phyloP scores from a whole-genome alignment of 768 basidiomycete genomes.

The Clitopilus hobsonii region DNA sequence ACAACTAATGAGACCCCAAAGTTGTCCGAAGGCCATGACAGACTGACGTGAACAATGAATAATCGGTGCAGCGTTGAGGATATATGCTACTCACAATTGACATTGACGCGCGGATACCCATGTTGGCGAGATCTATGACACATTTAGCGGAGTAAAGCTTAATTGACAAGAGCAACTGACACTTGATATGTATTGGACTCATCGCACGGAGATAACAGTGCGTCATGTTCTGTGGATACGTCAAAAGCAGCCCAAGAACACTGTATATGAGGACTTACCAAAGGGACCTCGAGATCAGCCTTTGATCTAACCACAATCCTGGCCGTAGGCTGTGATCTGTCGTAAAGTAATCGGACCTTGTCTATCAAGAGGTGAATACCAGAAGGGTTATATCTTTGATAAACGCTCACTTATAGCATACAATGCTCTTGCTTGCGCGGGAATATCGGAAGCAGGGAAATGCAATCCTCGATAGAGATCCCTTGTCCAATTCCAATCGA shows the following conservation, averaged over 20 bases:
- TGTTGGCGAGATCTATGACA: slow-evolving; percentile 61
- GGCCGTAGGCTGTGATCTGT: slow-evolving; percentile 68
- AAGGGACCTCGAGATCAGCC: slow-evolving; percentile 61
- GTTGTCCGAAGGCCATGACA: slow-evolving; percentile 70
- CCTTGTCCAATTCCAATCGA: slow-evolving; percentile 71
- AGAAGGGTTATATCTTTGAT: background rate
- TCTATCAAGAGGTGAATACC: slow-evolving; percentile 29
- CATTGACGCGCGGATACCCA: slow-evolving; percentile 83
- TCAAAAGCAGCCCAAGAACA: background rate
- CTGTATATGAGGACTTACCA: slow-evolving; percentile 34
- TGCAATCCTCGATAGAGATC: slow-evolving; percentile 71
- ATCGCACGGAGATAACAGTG: slow-evolving; percentile 83
- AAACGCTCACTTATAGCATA: slow-evolving; percentile 56
- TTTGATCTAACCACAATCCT: slow-evolving; percentile 60
- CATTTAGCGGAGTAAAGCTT: slow-evolving; percentile 1
- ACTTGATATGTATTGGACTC: slow-evolving; percentile 83
- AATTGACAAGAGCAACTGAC: slow-evolving; percentile 27
- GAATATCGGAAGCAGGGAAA: slow-evolving; percentile 68
- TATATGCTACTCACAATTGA: slow-evolving; percentile 53
- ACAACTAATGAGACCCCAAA: slow-evolving; percentile 80
- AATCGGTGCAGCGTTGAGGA: slow-evolving; percentile 1
- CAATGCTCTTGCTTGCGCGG: slow-evolving; percentile 63
- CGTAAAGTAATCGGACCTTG: slow-evolving; percentile 74
- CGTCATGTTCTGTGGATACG: slow-evolving; percentile 60
- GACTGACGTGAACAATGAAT: slow-evolving; percentile 37